Evolutionary conservation across 441 rosid genomes (phyloP).

Genomic region (Gossypium davidsonii): DNA sequence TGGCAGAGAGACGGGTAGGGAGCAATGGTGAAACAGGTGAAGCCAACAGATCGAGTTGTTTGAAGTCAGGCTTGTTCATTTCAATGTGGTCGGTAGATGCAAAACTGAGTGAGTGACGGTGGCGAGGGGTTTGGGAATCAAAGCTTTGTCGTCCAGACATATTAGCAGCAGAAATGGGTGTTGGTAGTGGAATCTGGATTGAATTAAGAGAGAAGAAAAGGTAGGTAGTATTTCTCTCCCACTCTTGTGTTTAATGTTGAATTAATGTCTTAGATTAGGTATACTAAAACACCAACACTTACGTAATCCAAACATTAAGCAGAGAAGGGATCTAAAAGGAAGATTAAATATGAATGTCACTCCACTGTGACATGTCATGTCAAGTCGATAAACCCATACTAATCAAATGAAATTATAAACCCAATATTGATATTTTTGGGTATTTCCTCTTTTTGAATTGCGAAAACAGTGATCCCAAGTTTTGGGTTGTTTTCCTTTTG

Average conservation of each 20-base stretch:
- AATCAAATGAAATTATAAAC: too few relatives aligned
- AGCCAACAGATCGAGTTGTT: conserved; percentile 59
- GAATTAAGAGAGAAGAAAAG: background rate
- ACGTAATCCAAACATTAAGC: background rate
- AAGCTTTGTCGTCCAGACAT: conserved; percentile 32
- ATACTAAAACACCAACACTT: background rate
- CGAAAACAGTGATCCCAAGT: too few relatives aligned
- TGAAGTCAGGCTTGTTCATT: conserved; percentile 61
- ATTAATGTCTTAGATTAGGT: background rate
- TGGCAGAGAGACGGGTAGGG: conserved; percentile 18
- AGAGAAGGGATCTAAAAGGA: background rate
- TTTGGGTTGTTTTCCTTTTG: too few relatives aligned
- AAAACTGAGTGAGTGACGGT: conserved; percentile 30
- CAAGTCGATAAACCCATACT: too few relatives aligned
- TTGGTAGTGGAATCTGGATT: background rate
- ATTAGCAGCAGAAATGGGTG: background rate
- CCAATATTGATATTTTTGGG: too few relatives aligned
- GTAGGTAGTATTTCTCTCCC: background rate
- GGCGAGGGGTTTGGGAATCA: conserved; percentile 29
- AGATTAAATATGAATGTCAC: background rate
- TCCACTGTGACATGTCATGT: too few relatives aligned
- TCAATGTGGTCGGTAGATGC: background rate
- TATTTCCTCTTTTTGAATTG: too few relatives aligned
- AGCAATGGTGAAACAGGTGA: conserved; percentile 55
- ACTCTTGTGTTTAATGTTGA: background rate